phyloP scores from a whole-genome alignment of 495 filamentous ascomycete species.

The Penicillium daleae region DNA sequence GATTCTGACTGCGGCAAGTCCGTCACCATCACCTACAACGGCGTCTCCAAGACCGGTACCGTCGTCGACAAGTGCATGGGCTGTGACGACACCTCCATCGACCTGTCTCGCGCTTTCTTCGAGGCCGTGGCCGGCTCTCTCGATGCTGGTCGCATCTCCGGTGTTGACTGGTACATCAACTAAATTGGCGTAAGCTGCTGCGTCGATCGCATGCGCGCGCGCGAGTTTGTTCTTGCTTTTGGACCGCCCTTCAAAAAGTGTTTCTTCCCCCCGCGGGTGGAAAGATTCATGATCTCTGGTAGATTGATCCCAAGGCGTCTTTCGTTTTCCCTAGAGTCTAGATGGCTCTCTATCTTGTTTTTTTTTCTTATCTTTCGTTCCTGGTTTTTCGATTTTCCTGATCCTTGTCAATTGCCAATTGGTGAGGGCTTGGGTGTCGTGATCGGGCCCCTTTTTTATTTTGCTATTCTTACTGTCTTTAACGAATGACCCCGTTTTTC shows the following conservation, averaged over 20 bases:
- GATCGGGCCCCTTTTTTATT: conserved; percentile 10
- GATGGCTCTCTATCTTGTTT: conserved; percentile 16
- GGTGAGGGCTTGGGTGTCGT: not conserved
- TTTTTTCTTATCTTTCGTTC: conserved; percentile 14
- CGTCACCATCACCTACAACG: conserved; percentile 61
- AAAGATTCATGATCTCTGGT: conserved; percentile 25
- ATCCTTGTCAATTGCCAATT: not conserved
- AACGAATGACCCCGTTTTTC: conserved; percentile 1
- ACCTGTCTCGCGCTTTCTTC: conserved; percentile 52
- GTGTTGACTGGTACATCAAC: conserved; percentile 43
- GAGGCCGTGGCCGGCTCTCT: conserved; percentile 32
- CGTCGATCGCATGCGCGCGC: conserved; percentile 28
- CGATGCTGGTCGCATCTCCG: conserved; percentile 35
- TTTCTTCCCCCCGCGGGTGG: not conserved
- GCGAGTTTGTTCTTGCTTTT: conserved; percentile 4
- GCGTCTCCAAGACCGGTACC: conserved; percentile 57
- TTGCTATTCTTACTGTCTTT: conserved; percentile 23
- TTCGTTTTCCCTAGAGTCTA: conserved; percentile 11
- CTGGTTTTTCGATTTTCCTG: not conserved
- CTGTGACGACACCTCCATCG: conserved; percentile 54
- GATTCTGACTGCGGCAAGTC: conserved; percentile 68
- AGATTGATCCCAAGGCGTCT: conserved; percentile 25
- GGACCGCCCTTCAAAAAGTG: not conserved
- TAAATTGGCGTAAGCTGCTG: conserved; percentile 25
- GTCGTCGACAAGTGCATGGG: conserved; percentile 80